Conservation (phyloP, 768 basidiomycete species). For the Strobilomyces confusus region DNA sequence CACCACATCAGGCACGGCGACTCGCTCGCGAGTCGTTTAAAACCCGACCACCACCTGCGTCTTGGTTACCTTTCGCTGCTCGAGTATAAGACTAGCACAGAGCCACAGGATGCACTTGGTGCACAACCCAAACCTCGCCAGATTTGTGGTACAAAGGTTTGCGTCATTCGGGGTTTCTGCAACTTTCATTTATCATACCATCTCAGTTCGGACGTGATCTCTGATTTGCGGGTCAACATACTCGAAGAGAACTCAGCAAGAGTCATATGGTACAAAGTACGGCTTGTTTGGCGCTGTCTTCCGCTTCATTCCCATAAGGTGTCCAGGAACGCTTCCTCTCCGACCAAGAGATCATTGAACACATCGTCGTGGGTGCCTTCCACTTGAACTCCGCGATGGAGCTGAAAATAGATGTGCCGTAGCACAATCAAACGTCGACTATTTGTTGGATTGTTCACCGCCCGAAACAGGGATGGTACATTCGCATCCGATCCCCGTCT, state of each 20-base stretch:
- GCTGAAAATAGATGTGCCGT: neutral
- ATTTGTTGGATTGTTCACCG: slow-evolving; percentile 75
- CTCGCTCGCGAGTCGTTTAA: slow-evolving; percentile 5
- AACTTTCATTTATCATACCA: neutral
- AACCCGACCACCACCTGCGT: slow-evolving; percentile 4
- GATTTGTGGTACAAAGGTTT: slow-evolving; percentile 33
- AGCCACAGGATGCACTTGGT: slow-evolving; percentile 17
- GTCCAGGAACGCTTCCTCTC: slow-evolving; percentile 67
- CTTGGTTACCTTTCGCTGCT: neutral
- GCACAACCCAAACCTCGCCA: slow-evolving; percentile 27
- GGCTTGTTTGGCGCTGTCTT: slow-evolving; percentile 9
- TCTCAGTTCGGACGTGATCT: slow-evolving; percentile 67
- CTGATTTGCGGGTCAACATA: slow-evolving; percentile 65
- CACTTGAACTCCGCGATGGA: neutral
- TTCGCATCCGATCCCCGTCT: slow-evolving; percentile 65
- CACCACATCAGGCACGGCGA: neutral
- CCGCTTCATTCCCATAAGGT: slow-evolving; percentile 8
- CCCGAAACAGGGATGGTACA: slow-evolving; percentile 82
- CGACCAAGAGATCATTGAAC: slow-evolving; percentile 73
- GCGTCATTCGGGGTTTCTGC: neutral
- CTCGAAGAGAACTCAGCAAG: slow-evolving; percentile 51
- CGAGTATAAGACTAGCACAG: neutral
- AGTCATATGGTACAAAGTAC: slow-evolving; percentile 73
- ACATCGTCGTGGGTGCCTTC: slow-evolving; percentile 54
- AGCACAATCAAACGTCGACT: slow-evolving; percentile 67